Evolutionary conservation across 495 filamentous ascomycete species (phyloP), one percentile per base, ranked within the genome.

Genomic region (Daldinia loculata): DNA sequence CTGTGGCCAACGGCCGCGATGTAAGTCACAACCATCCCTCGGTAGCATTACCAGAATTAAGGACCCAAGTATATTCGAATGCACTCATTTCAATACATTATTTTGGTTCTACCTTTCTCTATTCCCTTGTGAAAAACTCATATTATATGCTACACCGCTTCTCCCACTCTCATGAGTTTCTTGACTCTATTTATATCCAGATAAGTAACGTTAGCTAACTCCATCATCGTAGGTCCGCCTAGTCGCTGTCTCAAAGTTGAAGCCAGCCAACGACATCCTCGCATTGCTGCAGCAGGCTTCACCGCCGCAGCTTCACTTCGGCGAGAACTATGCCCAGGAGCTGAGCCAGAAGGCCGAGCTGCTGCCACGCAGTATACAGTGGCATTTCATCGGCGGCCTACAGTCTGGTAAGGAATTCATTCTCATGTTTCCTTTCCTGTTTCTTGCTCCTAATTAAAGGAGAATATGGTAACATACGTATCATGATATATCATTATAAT

Each of bases 321-420:
- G 95, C 69, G 95, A 99, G 81, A 99, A 99, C 82, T 99, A 99
- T 84, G 85, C 92, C 14, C 94, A 98, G 81, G 95, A 99, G 77
- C 89, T 99, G 45, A 82, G 87, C 56, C 89, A 95, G 78, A 99
- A 99, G 81, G 91, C 94, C 11, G 83, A 86, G 9, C 74, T 93
- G 19, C 87, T 98, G 5, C 95, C 95, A 0, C 73, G 77, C n/a
- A 85, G 82, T 19, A 91, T 99, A 61, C 84, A 86, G 60, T 99
- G 95, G 95, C 95, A 99, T 76, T 97, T 98, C 78, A 98, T 98
- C 79, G 95, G 95, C 58, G 92, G 89, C 0, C 80, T 99, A 41
- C 94, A 98, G 78, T 90, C 81, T 1, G 81, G 85, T 86, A 81
- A 68, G 32, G 3, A 0, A 34, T 3, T 34, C 2, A 11, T 9